Percentiles rank a stretch among this genome's conserved stretches.
These are phyloP conservation scores for Chaetomiaceae sp. DNA, from an alignment of 2,329 filamentous ascomycete species.

Conservation along the genomic window DNA sequence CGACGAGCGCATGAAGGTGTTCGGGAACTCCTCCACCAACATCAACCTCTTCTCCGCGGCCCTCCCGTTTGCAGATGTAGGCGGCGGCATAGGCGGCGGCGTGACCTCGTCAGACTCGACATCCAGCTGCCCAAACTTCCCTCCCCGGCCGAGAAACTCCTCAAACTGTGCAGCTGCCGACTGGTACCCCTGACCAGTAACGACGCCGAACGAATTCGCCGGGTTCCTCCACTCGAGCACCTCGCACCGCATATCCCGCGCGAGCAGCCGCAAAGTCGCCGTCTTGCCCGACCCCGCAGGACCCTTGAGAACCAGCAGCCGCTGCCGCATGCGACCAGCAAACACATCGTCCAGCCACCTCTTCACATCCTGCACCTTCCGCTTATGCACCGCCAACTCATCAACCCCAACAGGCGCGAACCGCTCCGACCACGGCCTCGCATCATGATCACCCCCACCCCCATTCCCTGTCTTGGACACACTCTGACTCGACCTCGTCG, in stretches of 20 bases:
- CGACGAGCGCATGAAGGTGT: conserved; percentile 64
- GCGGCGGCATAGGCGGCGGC: conserved; percentile 2
- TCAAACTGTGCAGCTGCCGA: conserved; percentile 80
- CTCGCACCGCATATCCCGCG: conserved; percentile 69
- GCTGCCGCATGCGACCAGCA: conserved; percentile 59
- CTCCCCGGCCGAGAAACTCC: conserved; percentile 79
- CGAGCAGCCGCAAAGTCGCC: conserved; percentile 73
- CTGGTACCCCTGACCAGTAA: conserved; percentile 55
- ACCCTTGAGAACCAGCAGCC: conserved; percentile 80
- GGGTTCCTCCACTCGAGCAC: conserved; percentile 92
- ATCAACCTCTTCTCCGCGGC: conserved; percentile 51
- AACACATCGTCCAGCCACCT: conserved; percentile 76
- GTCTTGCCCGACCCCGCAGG: conserved; percentile 92
- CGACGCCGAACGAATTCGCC: conserved; percentile 50
- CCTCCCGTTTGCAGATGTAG: conserved; percentile 9
- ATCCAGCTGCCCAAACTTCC: conserved; percentile 62
- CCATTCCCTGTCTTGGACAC: conserved; percentile 2
- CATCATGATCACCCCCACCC: conserved; percentile 42
- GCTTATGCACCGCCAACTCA: conserved; percentile 91
- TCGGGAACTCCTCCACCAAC: conserved; percentile 77
- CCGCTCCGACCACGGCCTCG: conserved; percentile 79
- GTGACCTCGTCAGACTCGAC: conserved; percentile 22
- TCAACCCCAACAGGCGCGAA: conserved; percentile 71
- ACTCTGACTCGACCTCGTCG: not conserved
- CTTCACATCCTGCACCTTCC: conserved; percentile 81